Conservation (phyloP, 768 basidiomycete species). For the Cystofilobasidium capitatum region DNA sequence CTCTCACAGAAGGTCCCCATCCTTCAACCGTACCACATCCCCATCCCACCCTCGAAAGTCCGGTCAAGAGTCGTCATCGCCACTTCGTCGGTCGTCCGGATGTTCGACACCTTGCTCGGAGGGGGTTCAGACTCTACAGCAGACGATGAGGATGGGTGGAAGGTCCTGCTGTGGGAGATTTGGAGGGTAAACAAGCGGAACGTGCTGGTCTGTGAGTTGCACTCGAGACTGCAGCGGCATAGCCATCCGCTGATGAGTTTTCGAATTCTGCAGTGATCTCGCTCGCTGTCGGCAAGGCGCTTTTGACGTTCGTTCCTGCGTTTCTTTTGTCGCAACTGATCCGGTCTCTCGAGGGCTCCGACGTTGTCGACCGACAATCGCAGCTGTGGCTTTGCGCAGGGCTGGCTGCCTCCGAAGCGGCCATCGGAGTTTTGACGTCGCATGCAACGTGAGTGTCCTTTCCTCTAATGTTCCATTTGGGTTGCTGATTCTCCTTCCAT, state of each 20-base stretch:
- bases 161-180: not conserved
- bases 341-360: slow-evolving; percentile 7
- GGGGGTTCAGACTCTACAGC: too few relatives aligned
- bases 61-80: slow-evolving; percentile 6
- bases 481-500: not conserved
- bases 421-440: not conserved
- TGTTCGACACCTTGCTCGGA: not conserved
- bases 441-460: not conserved
- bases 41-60: not conserved
- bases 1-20: not conserved
- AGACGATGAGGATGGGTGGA: not conserved
- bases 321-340: slow-evolving; percentile 15
- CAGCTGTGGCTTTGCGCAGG: not conserved
- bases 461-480: not conserved
- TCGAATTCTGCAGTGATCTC: not conserved
- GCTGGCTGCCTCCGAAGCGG: not conserved
- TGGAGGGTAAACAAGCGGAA: slow-evolving; percentile 11
- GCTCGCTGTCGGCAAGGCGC: slow-evolving; percentile 11
- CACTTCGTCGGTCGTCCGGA: not conserved
- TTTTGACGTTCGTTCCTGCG: slow-evolving; percentile 20
- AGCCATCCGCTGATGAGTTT: not conserved
- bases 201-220: not conserved
- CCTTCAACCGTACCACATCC: slow-evolving; percentile 9
- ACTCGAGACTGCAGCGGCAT: too few relatives aligned
- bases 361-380: not conserved